Base-by-base conservation (phyloP, 2,329 filamentous ascomycete genomes). In the Pleurostoma richardsiae region DNA sequence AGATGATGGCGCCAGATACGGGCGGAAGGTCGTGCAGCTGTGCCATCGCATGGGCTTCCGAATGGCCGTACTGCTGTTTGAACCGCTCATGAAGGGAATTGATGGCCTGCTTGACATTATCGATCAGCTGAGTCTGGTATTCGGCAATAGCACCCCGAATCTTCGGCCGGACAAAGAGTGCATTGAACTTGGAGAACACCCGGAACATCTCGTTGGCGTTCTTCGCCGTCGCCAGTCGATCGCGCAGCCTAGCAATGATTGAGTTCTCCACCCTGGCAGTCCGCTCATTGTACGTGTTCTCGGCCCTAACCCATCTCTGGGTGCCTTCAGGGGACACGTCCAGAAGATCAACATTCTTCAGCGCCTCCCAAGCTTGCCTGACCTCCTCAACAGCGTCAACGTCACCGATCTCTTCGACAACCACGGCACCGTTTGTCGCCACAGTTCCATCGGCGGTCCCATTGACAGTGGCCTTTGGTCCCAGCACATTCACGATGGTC, bases 121-220 rank as follows among this genome's bases (percentile, higher is more conserved):
- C 91, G 64, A 99, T 96, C 31, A 99, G 83, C 67, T 96, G 91
- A 4, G 92, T 94, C 67, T 99, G 94, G 64, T 99, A 99, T 69
- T 99, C 92, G 40, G 90, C 88, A 60, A 99, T 99, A 46, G 94
- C 95, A 55, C 95, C 91, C 54, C 94, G 86, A 69, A 99, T 97
- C 76, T 99, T 99, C n/a, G 94, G 94, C 49, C 94, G 84, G 47
- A 99, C 92, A 57, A 99, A 95, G 30, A 99, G 83, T 2, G 94
- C 94, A 63, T 99, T 99, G 79, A 99, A 99, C 64, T 97, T 97
- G 45, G 94, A 97, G 66, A 99, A 99, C 51, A 99, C 94, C 46
- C 95, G 88, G 67, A 99, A 99, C 94, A 99, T 99, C 69, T 99
- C 95, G 62, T 95, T 97, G 39, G 94, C 94, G 52, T 90, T 96